phyloP scores from a whole-genome alignment of 225 moss, liverwort and hornwort species.

The Straminergon stramineum region DNA sequence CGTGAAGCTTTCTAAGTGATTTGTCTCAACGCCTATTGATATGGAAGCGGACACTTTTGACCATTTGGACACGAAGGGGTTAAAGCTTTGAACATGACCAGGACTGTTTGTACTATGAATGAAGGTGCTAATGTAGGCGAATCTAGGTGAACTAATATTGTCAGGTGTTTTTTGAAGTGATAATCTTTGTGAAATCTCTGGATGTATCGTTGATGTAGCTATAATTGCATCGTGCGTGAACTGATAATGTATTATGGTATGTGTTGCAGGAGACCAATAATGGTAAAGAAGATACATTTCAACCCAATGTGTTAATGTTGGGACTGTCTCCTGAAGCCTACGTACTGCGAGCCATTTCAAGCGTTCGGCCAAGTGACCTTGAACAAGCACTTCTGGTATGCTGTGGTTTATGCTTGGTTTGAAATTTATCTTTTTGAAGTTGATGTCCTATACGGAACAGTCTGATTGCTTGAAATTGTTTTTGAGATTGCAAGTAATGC shows the following conservation, averaged over 20 bases:
- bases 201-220: not conserved
- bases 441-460: not conserved
- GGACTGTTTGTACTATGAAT: not conserved
- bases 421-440: not conserved
- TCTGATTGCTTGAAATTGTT: not conserved
- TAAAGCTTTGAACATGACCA: not conserved
- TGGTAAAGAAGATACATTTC: slow-evolving; percentile 44
- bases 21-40: not conserved
- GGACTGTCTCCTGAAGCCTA: slow-evolving; percentile 63
- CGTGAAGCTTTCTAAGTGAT: not conserved
- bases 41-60: not conserved
- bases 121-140: not conserved
- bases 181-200: not conserved
- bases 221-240: not conserved
- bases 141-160: not conserved
- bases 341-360: slow-evolving; percentile 73
- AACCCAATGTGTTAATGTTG: slow-evolving; percentile 70
- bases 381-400: slow-evolving; percentile 95
- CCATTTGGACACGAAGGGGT: not conserved
- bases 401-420: not conserved
- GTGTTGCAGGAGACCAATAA: slow-evolving; percentile 49
- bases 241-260: not conserved
- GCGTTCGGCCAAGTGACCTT: slow-evolving; percentile 91
- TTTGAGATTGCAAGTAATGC: not conserved
- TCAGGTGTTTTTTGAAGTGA: not conserved